phyloP scores from a whole-genome alignment of 2,329 filamentous ascomycete species.

The Exophiala spinifera region DNA sequence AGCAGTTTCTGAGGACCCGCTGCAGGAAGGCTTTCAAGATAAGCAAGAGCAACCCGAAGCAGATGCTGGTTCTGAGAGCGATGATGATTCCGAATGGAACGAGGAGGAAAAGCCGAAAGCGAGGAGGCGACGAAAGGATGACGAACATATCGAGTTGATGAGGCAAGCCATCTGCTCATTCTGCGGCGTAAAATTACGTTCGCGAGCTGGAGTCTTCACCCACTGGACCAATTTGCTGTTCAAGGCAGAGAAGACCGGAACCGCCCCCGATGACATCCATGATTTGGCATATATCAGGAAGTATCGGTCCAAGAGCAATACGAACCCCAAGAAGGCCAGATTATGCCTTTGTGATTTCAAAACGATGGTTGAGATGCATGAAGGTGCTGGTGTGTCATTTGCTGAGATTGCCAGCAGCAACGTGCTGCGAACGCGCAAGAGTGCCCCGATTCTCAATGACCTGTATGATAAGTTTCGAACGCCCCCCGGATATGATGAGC shows the following conservation, averaged over 20 bases:
- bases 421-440: slow-evolving; percentile 18
- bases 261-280: slow-evolving; percentile 22
- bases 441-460: slow-evolving; percentile 14
- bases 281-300: slow-evolving; percentile 23
- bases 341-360: slow-evolving; percentile 22
- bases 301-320: slow-evolving; percentile 10
- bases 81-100: slow-evolving; percentile 1
- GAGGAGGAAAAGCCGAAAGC: slow-evolving; percentile 1
- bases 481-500: not conserved
- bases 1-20: slow-evolving; percentile 28
- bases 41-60: not conserved
- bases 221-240: slow-evolving; percentile 22
- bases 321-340: slow-evolving; percentile 5
- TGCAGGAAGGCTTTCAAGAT: slow-evolving; percentile 25
- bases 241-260: slow-evolving; percentile 8
- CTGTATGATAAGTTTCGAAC: slow-evolving; percentile 23
- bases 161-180: slow-evolving; percentile 24
- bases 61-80: not conserved
- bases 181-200: slow-evolving; percentile 19
- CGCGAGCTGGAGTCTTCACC: slow-evolving; percentile 12
- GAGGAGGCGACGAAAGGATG: not conserved
- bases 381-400: slow-evolving; percentile 25
- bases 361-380: slow-evolving; percentile 26
- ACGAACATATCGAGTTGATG: slow-evolving; percentile 18
- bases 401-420: slow-evolving; percentile 23